Evolutionary conservation across 2,329 filamentous ascomycete species (phyloP).

Genomic region (Macrophomina pseudophaseolina): DNA sequence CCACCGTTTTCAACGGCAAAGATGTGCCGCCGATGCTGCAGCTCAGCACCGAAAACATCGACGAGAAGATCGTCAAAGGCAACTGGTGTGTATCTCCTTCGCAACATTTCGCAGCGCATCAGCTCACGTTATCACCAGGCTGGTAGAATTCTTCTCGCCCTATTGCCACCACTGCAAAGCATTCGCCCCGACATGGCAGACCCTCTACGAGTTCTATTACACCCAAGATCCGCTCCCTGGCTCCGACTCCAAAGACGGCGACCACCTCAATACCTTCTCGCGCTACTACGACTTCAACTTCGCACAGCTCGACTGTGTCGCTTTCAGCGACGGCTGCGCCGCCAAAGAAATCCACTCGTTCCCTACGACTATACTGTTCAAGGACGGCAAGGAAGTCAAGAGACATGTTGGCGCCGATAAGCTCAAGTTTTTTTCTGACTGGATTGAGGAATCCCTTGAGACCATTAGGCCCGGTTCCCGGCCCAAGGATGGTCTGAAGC

Average conservation of each 20-base stretch:
- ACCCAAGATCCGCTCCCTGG: conserved; percentile 75
- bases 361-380: conserved; percentile 79
- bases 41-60: conserved; percentile 63
- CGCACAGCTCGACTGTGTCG: conserved; percentile 82
- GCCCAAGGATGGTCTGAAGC: conserved; percentile 66
- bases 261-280: conserved; percentile 70
- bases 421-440: conserved; percentile 68
- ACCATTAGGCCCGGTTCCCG: conserved; percentile 80
- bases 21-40: conserved; percentile 69
- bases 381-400: conserved; percentile 73
- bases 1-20: conserved; percentile 69
- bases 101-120: background rate
- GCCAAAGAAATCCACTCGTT: conserved; percentile 71
- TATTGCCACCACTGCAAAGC: conserved; percentile 72
- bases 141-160: conserved; percentile 59
- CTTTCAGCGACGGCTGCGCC: conserved; percentile 77
- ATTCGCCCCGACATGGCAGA: conserved; percentile 87
- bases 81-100: conserved; percentile 63
- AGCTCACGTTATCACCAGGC: conserved; percentile 30
- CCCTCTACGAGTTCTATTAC: conserved; percentile 92
- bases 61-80: conserved; percentile 65
- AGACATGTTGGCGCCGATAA: conserved; percentile 69
- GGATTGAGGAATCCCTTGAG: conserved; percentile 79
- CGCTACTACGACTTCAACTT: conserved; percentile 90
- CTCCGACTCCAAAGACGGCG: conserved; percentile 53